These are phyloP conservation scores for Beauveria sp. DNA, from an alignment of 2,329 filamentous ascomycete genomes.

Conservation along the genomic window DNA sequence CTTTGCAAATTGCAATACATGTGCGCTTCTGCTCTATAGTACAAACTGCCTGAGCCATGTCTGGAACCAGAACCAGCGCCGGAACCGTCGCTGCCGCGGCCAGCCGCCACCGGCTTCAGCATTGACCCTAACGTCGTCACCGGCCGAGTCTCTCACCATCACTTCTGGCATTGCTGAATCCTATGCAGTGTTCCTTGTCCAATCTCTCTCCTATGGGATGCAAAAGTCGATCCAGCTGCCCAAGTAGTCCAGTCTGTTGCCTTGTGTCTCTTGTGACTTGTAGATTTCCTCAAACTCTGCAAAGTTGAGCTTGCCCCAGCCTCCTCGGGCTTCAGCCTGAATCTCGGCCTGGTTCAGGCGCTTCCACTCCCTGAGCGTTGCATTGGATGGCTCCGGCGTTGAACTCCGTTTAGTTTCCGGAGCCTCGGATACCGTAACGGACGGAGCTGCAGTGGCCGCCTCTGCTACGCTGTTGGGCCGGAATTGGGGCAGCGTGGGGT, in stretches of 20 bases:
- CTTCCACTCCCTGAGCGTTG: slow-evolving; percentile 41
- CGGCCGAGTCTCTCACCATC: neutral
- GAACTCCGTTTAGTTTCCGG: slow-evolving; percentile 9
- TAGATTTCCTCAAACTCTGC: slow-evolving; percentile 74
- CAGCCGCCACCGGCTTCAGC: too few relatives aligned
- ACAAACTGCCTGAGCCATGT: too few relatives aligned
- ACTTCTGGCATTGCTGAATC: neutral
- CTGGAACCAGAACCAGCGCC: too few relatives aligned
- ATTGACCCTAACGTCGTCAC: too few relatives aligned
- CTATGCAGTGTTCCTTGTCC: neutral
- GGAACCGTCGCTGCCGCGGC: too few relatives aligned
- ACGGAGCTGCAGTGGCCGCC: neutral
- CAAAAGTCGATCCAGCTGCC: slow-evolving; percentile 86
- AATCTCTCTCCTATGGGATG: slow-evolving; percentile 42
- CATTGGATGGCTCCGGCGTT: slow-evolving; percentile 15
- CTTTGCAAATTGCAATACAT: too few relatives aligned
- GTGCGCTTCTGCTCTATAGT: too few relatives aligned
- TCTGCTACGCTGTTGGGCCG: slow-evolving; percentile 43
- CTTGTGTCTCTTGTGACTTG: slow-evolving; percentile 54
- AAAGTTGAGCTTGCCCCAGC: slow-evolving; percentile 69
- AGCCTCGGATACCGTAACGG: neutral
- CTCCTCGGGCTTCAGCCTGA: slow-evolving; percentile 64
- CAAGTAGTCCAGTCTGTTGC: slow-evolving; percentile 67
- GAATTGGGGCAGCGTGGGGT: slow-evolving; percentile 63
- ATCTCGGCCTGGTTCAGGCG: slow-evolving; percentile 56